phyloP scores from a whole-genome alignment of 352 stramenopile species.

The Phytophthora multivora region DNA sequence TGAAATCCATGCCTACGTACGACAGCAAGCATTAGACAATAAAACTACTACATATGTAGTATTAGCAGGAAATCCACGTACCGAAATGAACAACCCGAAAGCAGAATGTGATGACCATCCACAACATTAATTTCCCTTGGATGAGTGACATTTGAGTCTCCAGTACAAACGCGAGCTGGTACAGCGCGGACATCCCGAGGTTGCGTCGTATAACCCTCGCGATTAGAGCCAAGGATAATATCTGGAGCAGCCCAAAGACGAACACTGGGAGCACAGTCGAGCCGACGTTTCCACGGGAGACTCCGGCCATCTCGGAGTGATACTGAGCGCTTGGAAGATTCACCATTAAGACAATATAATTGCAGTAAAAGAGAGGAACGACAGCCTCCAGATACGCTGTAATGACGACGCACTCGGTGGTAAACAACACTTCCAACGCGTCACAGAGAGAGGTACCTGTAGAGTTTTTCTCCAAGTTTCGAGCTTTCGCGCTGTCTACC shows the following conservation, averaged over 20 bases:
- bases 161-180: constrained; percentile 38
- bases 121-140: constrained; percentile 10
- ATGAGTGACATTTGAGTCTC: constrained; percentile 17
- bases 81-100: constrained; percentile 14
- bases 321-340: constrained; percentile 20
- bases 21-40: not conserved
- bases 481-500: not conserved
- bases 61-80: not conserved
- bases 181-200: constrained; percentile 10
- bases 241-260: constrained; percentile 20
- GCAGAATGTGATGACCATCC: constrained; percentile 6
- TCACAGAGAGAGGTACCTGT: constrained; percentile 2
- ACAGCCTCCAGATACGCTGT: constrained; percentile 38
- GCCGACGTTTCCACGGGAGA: not conserved
- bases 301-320: constrained; percentile 4
- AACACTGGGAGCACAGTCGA: constrained; percentile 9
- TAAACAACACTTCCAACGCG: constrained; percentile 15
- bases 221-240: constrained; percentile 22
- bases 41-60: too few species aligned
- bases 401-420: constrained; percentile 23
- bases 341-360: constrained; percentile 15
- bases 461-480: not conserved
- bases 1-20: constrained; percentile 12
- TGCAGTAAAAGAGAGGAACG: constrained; percentile 32
- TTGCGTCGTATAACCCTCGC: constrained; percentile 10